Conservation (phyloP, 2,329 filamentous ascomycete genomes). For the Bipolaris oryzae region DNA sequence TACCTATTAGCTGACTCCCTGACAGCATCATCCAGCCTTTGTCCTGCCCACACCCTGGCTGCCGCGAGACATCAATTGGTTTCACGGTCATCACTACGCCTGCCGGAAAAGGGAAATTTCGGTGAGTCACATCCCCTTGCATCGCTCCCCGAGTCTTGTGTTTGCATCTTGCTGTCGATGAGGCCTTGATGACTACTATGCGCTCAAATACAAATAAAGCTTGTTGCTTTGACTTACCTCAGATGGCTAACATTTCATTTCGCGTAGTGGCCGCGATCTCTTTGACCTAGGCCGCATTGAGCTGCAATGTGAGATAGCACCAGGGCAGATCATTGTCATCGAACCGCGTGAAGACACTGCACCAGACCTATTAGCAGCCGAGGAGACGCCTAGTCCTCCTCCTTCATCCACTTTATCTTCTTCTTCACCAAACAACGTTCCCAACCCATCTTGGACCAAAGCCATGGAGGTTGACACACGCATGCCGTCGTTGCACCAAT, state of each 20-base stretch:
- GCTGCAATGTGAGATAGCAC: slow-evolving; percentile 44
- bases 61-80: slow-evolving; percentile 39
- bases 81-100: slow-evolving; percentile 40
- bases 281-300: slow-evolving; percentile 50
- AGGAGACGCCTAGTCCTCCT: slow-evolving; percentile 22
- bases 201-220: not conserved
- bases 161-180: not conserved
- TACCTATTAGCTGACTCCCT: slow-evolving; percentile 24
- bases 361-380: slow-evolving; percentile 26
- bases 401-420: no score
- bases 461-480: slow-evolving; percentile 43
- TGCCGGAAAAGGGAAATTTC: slow-evolving; percentile 33
- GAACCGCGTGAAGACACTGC: slow-evolving; percentile 34
- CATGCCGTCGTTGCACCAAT: slow-evolving; percentile 23
- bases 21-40: slow-evolving; percentile 45
- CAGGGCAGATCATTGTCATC: slow-evolving; percentile 30
- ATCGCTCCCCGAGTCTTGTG: not conserved
- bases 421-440: slow-evolving; percentile 18
- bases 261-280: slow-evolving; percentile 44
- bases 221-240: not conserved
- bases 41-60: slow-evolving; percentile 32
- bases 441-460: slow-evolving; percentile 11
- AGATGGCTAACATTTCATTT: slow-evolving; percentile 10
- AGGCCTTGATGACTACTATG: not conserved
- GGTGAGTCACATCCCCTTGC: slow-evolving; percentile 35